A percentile compares a stretch with the other conserved stretches of the same genome.
phyloP scores from a whole-genome alignment of 2,329 filamentous ascomycete genomes.

The Penicillium capsulatum region DNA sequence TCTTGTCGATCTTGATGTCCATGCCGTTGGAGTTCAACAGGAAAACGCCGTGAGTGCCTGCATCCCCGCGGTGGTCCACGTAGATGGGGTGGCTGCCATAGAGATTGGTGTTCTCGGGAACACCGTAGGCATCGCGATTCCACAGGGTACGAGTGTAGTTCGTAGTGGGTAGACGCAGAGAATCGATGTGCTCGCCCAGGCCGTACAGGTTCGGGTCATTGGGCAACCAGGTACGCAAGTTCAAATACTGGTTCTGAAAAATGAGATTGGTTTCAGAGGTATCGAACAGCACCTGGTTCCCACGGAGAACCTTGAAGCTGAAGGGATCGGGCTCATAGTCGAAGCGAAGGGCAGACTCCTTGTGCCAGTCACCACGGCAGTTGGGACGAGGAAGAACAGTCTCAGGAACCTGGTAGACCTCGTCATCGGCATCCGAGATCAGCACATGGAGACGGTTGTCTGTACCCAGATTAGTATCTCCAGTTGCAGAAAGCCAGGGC shows the following conservation, averaged over 20 bases:
- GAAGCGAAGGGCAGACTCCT: constrained; percentile 44
- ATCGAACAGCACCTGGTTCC: constrained; percentile 56
- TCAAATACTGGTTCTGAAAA: constrained; percentile 74
- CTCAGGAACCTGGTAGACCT: constrained; percentile 71
- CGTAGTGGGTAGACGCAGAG: constrained; percentile 63
- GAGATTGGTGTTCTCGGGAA: constrained; percentile 61
- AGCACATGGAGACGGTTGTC: constrained; percentile 68
- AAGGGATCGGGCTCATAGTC: constrained; percentile 57
- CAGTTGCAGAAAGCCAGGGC: no score
- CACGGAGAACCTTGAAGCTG: constrained; percentile 57
- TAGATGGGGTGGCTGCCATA: constrained; percentile 75
- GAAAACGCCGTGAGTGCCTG: constrained; percentile 62
- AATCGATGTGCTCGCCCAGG: constrained; percentile 71
- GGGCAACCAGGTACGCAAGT: constrained; percentile 66
- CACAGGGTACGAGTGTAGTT: constrained; percentile 68
- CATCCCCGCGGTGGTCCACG: constrained; percentile 61
- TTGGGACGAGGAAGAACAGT: constrained; percentile 61
- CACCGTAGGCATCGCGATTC: constrained; percentile 62
- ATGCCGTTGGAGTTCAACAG: constrained; percentile 70
- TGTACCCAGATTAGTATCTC: no score
- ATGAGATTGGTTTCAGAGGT: constrained; percentile 63
- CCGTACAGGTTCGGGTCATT: constrained; percentile 69
- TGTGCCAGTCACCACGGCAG: constrained; percentile 43
- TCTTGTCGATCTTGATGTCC: constrained; percentile 70
- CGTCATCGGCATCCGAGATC: constrained; percentile 65